These are phyloP conservation scores for Malassezia sp. DNA, from an alignment of 1,284 basidiomycete species.

Conservation along the genomic window DNA sequence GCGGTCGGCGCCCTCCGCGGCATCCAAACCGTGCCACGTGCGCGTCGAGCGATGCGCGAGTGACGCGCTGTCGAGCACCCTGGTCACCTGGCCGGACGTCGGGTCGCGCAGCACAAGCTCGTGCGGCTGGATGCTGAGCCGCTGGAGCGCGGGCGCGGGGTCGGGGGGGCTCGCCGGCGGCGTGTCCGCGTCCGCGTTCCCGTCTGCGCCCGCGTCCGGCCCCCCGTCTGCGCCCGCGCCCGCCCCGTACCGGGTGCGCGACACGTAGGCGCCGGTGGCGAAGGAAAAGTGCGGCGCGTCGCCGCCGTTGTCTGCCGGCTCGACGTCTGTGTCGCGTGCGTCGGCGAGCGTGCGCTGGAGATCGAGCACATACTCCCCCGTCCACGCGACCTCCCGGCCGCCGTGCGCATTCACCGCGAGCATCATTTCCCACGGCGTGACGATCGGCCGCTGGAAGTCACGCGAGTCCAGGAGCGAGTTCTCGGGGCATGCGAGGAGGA, in stretches of 20 bases:
- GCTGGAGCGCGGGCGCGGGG: neutral
- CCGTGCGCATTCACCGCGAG: slow-evolving; percentile 56
- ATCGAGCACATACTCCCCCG: slow-evolving; percentile 67
- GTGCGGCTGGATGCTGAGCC: slow-evolving; percentile 10
- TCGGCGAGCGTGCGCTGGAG: slow-evolving; percentile 49
- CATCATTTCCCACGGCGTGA: slow-evolving; percentile 86
- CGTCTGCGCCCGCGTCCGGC: neutral
- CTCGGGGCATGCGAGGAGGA: slow-evolving; percentile 86
- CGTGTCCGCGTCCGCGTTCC: neutral
- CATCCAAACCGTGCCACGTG: slow-evolving; percentile 72
- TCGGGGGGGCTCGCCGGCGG: neutral
- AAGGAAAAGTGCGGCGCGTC: slow-evolving; percentile 60
- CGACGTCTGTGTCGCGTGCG: slow-evolving; percentile 15
- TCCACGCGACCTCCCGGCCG: slow-evolving; percentile 53
- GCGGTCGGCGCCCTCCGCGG: slow-evolving; percentile 63
- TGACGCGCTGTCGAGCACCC: slow-evolving; percentile 44
- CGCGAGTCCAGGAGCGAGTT: slow-evolving; percentile 71
- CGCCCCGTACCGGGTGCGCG: slow-evolving; percentile 57
- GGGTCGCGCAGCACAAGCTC: slow-evolving; percentile 57
- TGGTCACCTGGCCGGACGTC: slow-evolving; percentile 53
- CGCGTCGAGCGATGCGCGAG: slow-evolving; percentile 58
- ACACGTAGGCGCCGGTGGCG: slow-evolving; percentile 72
- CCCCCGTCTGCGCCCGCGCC: slow-evolving; percentile 23
- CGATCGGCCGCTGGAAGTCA: slow-evolving; percentile 80
- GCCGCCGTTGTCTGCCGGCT: slow-evolving; percentile 48